These are phyloP conservation scores for Lomentospora prolificans DNA, from an alignment of 2,329 filamentous ascomycete genomes.

Conservation along the genomic window DNA sequence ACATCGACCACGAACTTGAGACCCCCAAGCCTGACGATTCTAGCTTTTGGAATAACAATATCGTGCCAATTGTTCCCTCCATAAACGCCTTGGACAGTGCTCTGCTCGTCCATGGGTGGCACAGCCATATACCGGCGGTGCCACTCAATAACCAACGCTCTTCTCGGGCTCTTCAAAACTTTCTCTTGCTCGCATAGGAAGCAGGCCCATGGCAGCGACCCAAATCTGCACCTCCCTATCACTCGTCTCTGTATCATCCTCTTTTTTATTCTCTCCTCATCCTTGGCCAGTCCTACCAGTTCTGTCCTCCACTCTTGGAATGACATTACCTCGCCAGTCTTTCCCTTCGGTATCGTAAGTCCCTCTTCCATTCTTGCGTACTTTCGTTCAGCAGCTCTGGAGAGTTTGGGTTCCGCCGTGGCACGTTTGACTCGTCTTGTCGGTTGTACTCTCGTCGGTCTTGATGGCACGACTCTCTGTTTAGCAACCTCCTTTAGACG, in stretches of 20 bases:
- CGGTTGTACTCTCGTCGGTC: background rate
- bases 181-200: background rate
- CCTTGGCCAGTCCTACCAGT: background rate
- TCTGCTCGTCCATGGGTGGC: background rate
- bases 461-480: background rate
- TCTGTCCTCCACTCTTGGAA: background rate
- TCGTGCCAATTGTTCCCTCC: background rate
- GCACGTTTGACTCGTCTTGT: background rate
- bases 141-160: background rate
- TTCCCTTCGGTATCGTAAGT: background rate
- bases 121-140: background rate
- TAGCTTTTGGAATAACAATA: background rate
- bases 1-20: constrained; percentile 3
- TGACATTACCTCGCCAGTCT: background rate
- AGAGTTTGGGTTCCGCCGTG: background rate
- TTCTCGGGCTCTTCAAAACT: too few relatives aligned
- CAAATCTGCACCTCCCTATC: background rate
- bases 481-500: background rate
- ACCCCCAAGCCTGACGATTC: background rate
- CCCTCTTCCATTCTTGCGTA: background rate
- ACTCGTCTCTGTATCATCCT: background rate
- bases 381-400: background rate
- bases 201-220: background rate
- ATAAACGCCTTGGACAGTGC: too few relatives aligned
- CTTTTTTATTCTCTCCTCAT: too few relatives aligned